Base-by-base conservation (phyloP, 2,329 filamentous ascomycete species). In the Fonsecaea nubica region DNA sequence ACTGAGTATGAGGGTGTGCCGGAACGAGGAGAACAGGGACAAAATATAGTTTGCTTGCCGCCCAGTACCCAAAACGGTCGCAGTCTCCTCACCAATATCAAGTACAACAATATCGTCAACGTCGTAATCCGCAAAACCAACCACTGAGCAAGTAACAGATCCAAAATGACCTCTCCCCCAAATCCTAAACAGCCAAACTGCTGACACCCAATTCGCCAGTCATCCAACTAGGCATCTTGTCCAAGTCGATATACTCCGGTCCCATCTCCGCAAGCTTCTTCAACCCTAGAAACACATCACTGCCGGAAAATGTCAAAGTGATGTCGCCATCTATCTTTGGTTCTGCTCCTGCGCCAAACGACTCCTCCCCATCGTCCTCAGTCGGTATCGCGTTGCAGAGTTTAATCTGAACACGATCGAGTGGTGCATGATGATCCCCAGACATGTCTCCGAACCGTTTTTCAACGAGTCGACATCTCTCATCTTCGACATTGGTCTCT, bases 191-290 rank as follows among this genome's bases (percentile, higher is more conserved):
- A 33, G 87, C 84, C 0, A 91, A 90, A 42, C 89, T 83, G 61
- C 91, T 95, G 4, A 95, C 88, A 0, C 89, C 90, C 53, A 92
- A 90, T 74, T 96, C 92, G 1, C 92, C 93, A 0, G 92, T 95
- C 89, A 96, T 90, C 92, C 92, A 96, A 0, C 90, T 90, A 0
- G 93, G 92, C 90, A 96, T 93, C 62, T 83, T 86, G 73, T 89
- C 85, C 1, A 92, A 90, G 75, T 96, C 88, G 32, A 96, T 81
- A 4, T 81, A 71, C 15, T 50, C 33, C 21, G 60, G 36, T 0
- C 92, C 92, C 15, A 86, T 80, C 76, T 96, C 92, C 0, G 94
- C 90, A 36, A 96, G 82, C 74, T 90, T 87, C 56, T 92, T 85
- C 30, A 96, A 83, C 0, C 93, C 93, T 0, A 89, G 89, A 79